Evolutionary conservation across 1,284 basidiomycete species (phyloP).

Genomic region (Trametes hirsuta): DNA sequence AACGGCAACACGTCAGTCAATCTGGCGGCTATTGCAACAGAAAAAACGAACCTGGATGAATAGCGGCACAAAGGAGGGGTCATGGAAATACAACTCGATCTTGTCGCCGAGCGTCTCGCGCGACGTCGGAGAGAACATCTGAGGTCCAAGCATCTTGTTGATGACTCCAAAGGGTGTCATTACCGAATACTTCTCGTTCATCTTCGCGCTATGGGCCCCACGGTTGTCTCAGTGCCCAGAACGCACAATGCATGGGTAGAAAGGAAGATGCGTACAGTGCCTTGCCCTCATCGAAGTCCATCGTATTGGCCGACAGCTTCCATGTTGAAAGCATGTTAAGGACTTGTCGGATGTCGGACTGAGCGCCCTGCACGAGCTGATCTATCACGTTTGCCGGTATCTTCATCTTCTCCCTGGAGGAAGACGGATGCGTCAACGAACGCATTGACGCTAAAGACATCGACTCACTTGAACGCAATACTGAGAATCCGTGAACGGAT

Average conservation of each 20-base stretch:
- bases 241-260: not conserved
- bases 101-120: slow-evolving; percentile 88
- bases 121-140: slow-evolving; percentile 84
- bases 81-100: slow-evolving; percentile 97
- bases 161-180: slow-evolving; percentile 91
- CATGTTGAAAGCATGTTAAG: slow-evolving; percentile 98
- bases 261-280: slow-evolving; percentile 54
- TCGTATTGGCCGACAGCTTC: slow-evolving; percentile 76
- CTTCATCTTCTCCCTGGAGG: slow-evolving; percentile 85
- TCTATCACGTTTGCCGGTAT: slow-evolving; percentile 90
- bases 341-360: slow-evolving; percentile 96
- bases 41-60: slow-evolving; percentile 80
- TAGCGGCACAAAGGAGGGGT: slow-evolving; percentile 90
- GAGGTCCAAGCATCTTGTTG: slow-evolving; percentile 85
- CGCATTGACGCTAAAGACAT: not conserved
- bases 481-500: slow-evolving; percentile 88
- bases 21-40: not conserved
- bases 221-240: not conserved
- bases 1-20: not conserved
- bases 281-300: slow-evolving; percentile 93
- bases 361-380: slow-evolving; percentile 85
- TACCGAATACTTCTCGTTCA: slow-evolving; percentile 92
- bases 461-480: slow-evolving; percentile 82
- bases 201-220: slow-evolving; percentile 60
- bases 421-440: slow-evolving; percentile 4